Conservation (phyloP, 2,329 filamentous ascomycete species). For the Calonectria pauciramosa region DNA sequence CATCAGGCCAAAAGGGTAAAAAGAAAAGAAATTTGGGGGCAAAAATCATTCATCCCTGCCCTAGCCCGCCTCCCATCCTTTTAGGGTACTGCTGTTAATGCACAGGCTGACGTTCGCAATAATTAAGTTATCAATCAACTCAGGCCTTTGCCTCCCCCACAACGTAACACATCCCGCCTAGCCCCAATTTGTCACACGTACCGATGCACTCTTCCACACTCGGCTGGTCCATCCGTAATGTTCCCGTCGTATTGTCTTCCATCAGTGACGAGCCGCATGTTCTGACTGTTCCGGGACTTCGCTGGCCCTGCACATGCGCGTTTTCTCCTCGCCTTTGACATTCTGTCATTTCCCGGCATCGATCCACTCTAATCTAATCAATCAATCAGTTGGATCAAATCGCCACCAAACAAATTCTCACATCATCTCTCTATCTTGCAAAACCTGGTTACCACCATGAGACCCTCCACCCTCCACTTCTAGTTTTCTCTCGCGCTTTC, state of each 20-base stretch:
- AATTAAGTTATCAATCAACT: constrained; percentile 47
- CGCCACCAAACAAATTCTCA: not conserved
- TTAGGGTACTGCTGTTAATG: not conserved
- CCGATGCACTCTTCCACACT: not conserved
- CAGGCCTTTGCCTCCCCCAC: constrained; percentile 7
- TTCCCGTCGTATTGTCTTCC: not conserved
- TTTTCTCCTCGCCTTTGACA: not conserved
- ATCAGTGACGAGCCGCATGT: not conserved
- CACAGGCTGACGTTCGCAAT: constrained; percentile 21
- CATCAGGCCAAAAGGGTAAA: not conserved
- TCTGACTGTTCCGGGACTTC: not conserved
- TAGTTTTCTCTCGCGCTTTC: not conserved
- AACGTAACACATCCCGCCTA: not conserved
- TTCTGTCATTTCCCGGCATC: not conserved
- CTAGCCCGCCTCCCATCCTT: not conserved
- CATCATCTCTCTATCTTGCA: not conserved
- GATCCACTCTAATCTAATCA: constrained; percentile 21
- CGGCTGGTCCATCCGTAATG: constrained; percentile 12
- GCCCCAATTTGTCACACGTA: not conserved
- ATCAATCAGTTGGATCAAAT: constrained; percentile 9
- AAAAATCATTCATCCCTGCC: not conserved
- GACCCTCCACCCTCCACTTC: not conserved
- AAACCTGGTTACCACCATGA: not conserved
- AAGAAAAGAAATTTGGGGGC: not conserved
- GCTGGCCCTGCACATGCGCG: not conserved